These are phyloP conservation scores for Aciculosporium take DNA, from an alignment of 2,329 filamentous ascomycete genomes.

Conservation along the genomic window DNA sequence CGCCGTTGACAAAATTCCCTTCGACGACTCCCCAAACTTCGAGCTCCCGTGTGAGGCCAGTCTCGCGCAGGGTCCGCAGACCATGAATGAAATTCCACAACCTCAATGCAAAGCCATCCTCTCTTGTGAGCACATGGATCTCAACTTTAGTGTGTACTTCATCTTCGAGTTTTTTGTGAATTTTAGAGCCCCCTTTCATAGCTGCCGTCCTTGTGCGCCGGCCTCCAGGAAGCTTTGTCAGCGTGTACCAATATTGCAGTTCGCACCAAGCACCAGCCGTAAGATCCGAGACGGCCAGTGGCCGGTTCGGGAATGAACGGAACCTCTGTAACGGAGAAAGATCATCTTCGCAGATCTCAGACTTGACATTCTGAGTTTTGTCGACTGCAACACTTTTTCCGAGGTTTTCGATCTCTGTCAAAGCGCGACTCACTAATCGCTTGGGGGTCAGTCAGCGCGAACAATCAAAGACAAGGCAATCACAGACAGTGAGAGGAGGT, in stretches of 20 bases:
- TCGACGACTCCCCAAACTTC: constrained; percentile 78
- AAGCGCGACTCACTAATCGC: constrained; percentile 44
- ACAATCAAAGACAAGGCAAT: too few relatives aligned
- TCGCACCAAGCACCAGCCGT: constrained; percentile 92
- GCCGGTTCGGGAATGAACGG: constrained; percentile 60
- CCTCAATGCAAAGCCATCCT: constrained; percentile 68
- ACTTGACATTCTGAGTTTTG: not conserved
- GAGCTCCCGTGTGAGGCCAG: constrained; percentile 59
- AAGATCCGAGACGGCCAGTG: constrained; percentile 76
- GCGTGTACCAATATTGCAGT: constrained; percentile 78
- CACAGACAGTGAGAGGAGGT: too few relatives aligned
- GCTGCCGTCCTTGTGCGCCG: constrained; percentile 60
- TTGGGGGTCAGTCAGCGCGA: constrained; percentile 48
- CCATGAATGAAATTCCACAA: constrained; percentile 91
- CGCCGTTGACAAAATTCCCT: constrained; percentile 69
- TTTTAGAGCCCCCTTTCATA: constrained; percentile 68
- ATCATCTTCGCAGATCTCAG: constrained; percentile 14
- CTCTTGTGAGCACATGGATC: constrained; percentile 57
- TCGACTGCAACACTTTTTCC: constrained; percentile 6
- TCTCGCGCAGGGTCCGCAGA: constrained; percentile 55
- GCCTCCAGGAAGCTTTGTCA: constrained; percentile 58
- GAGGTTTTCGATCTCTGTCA: constrained; percentile 15
- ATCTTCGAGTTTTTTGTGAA: constrained; percentile 75
- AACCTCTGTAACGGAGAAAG: constrained; percentile 60
- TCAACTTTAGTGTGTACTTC: constrained; percentile 66